Evolutionary conservation across 768 basidiomycete species (phyloP).

Genomic region (Leccinellum luteum): DNA sequence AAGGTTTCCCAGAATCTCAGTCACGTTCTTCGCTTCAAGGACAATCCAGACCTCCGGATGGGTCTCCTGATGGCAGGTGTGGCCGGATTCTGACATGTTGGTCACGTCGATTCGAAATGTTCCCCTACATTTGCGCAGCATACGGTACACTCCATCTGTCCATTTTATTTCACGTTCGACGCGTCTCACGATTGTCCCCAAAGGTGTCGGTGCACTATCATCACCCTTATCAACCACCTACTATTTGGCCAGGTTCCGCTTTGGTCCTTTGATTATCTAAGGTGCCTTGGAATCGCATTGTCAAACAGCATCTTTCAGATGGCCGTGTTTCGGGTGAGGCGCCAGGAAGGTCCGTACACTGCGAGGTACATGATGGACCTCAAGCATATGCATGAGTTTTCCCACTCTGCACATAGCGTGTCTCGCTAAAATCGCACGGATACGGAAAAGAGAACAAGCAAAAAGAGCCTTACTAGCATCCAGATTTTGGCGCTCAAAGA

Average conservation of each 20-base stretch:
- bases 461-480: not conserved
- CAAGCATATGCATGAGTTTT: not conserved
- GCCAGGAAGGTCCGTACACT: not conserved
- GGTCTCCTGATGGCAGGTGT: constrained; percentile 44
- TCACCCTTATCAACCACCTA: not conserved
- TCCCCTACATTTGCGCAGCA: not conserved
- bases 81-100: constrained; percentile 30
- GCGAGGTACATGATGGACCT: too few species aligned
- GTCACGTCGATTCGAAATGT: constrained; percentile 5
- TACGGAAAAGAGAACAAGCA: not conserved
- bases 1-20: constrained; percentile 45
- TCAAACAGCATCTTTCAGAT: not conserved
- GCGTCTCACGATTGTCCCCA: not conserved
- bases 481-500: constrained; percentile 1
- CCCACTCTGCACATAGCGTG: not conserved
- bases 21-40: constrained; percentile 38
- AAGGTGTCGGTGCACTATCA: constrained; percentile 1
- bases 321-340: constrained; percentile 1
- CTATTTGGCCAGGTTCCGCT: not conserved
- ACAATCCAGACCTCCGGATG: constrained; percentile 36
- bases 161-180: too few species aligned
- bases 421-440: constrained; percentile 1
- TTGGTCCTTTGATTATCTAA: constrained; percentile 4
- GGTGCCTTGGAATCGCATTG: not conserved
- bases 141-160: not conserved